phyloP scores from a whole-genome alignment of 176 grass and related monocot genomes.

The Typha latifolia region DNA sequence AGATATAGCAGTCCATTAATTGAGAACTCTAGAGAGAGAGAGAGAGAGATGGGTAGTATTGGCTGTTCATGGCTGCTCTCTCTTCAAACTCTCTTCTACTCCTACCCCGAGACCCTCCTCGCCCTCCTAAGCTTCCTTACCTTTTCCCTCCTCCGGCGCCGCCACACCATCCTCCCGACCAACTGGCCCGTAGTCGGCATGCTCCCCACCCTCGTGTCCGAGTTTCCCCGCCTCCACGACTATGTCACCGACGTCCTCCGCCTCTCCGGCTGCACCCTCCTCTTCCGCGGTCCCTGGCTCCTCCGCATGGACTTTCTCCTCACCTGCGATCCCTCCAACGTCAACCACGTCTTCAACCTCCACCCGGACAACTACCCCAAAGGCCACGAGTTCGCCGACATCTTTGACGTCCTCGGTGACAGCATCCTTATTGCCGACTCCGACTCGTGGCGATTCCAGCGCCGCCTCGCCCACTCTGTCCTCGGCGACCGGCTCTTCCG shows the following conservation, averaged over 20 bases:
- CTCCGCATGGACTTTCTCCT: slow-evolving; percentile 40
- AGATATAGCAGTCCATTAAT: no score
- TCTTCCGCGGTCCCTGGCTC: slow-evolving; percentile 37
- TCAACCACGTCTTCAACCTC: slow-evolving; percentile 46
- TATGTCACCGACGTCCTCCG: slow-evolving; percentile 18
- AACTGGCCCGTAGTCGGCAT: slow-evolving; percentile 59
- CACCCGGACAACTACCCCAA: slow-evolving; percentile 51
- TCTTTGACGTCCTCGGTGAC: slow-evolving; percentile 55
- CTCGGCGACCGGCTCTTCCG: slow-evolving; percentile 36
- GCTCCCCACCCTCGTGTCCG: slow-evolving; percentile 24
- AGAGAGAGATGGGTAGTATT: no score
- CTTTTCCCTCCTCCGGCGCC: slow-evolving; percentile 24
- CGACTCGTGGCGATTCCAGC: slow-evolving; percentile 51
- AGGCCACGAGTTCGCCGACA: slow-evolving; percentile 44
- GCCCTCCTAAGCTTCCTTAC: slow-evolving; percentile 41
- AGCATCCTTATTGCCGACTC: slow-evolving; percentile 41
- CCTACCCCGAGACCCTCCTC: slow-evolving; percentile 49
- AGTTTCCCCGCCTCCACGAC: slow-evolving; percentile 40
- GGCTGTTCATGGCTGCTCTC: no score
- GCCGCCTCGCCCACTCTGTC: slow-evolving; percentile 26
- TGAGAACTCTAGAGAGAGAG: no score
- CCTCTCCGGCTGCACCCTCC: slow-evolving; percentile 27
- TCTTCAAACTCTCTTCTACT: neutral
- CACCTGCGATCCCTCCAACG: slow-evolving; percentile 48
- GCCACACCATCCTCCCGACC: slow-evolving; percentile 25